Base-by-base conservation (phyloP, 2,329 filamentous ascomycete species). In the Aspergillus pseudonomiae region DNA sequence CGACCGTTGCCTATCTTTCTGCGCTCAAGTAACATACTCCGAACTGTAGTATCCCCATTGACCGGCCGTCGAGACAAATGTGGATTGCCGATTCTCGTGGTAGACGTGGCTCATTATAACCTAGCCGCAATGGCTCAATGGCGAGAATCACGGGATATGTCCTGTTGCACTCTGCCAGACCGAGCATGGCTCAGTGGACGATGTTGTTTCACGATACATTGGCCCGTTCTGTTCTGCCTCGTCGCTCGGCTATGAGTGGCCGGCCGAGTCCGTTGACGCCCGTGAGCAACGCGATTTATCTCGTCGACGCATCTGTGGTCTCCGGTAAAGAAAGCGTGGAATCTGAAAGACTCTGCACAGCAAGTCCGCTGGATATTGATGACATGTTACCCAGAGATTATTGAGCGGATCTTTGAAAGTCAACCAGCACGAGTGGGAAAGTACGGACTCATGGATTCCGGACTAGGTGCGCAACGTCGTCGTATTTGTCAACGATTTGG, bases 301-400 rank as follows among this genome's bases (percentile, higher is more conserved):
- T 74, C 7, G 62, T 74, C 0, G 72, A 74, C 61, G 68, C 62
- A 26, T 62, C 66, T 1, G 46, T 45, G 11, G 5, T 74, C 4
- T 59, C 61, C 0, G 12, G 12, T 73, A 26, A 71, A 65, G 55
- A 71, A 74, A 39, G 69, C 58, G 12, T 74, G 70, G 65, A 62
- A 66, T 39, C 26, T 73, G 4, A 62, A 63, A 21, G 63, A 59
- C 0, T 73, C 72, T 46, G 67, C 69, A 0, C 64, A 65, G 28
- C 66, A 71, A 21, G 65, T 69, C 12, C 72, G 68, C 52, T 66
- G 65, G 67, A 50, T 74, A 1, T n/a, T 74, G 6, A 61, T 68
- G 48, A 74, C 70, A 5, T 73, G 71, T 39, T 74, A 71, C 60
- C 72, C 73, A 0, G 71, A 74, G 28, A 73, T 67, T 0, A 70